These are phyloP conservation scores for Leishmania arabica DNA, from an alignment of 208 protist genomes.

Conservation along the genomic window DNA sequence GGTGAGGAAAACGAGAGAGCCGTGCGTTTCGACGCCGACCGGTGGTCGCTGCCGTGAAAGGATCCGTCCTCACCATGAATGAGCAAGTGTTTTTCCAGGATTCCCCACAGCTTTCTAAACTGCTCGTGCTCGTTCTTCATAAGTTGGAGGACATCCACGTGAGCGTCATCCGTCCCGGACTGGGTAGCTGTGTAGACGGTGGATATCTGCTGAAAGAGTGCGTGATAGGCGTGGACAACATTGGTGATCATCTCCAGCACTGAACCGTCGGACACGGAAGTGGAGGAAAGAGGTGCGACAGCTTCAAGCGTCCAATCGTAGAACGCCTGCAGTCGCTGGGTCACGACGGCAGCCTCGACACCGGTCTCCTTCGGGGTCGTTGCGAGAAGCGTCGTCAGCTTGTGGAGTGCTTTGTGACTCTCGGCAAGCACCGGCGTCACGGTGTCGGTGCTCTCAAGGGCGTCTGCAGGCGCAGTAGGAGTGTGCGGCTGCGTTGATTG, in stretches of 20 bases:
- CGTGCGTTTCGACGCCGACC: not conserved
- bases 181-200: not conserved
- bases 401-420: not conserved
- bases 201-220: not conserved
- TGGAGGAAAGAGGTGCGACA: slow-evolving; percentile 15
- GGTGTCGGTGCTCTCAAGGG: not conserved
- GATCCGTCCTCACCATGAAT: not conserved
- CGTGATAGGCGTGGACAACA: slow-evolving; percentile 17
- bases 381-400: slow-evolving; percentile 1
- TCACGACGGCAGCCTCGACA: not conserved
- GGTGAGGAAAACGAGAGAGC: not conserved
- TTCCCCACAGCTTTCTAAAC: slow-evolving; percentile 1
- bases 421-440: not conserved
- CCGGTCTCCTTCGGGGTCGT: not conserved
- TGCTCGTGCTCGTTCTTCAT: not conserved
- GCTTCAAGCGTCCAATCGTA: slow-evolving; percentile 15
- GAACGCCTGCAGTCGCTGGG: slow-evolving; percentile 21
- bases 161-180: not conserved
- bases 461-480: not conserved
- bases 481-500: not conserved
- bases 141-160: not conserved
- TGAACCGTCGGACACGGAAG: not conserved
- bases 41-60: not conserved
- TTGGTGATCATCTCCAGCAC: slow-evolving; percentile 15
- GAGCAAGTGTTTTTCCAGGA: slow-evolving; percentile 3